Base-by-base conservation (phyloP, 345 rosid genomes). In the Citrus unshiu region DNA sequence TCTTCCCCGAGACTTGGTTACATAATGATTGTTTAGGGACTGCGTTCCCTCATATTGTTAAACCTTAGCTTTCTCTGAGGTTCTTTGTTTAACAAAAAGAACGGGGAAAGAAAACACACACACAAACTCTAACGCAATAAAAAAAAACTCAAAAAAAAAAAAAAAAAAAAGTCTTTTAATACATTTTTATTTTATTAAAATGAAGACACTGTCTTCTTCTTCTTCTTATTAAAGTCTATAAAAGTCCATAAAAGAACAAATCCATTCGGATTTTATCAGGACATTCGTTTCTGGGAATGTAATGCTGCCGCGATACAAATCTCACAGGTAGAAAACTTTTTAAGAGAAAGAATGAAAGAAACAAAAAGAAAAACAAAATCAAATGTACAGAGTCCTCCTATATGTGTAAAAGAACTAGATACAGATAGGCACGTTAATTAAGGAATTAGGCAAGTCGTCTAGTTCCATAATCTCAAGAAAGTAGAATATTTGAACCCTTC, bases 21-120 rank as follows among this genome's bases (percentile, higher is more conserved):
- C 34, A 32, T 32, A 32, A 32, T 32, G 34, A 32, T 32, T 32
- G 5, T 32, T 32, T 32, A 32, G 34, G 34, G 34, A 32, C 0
- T 35, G 7, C 0, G 37, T 5, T 35, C 3, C 7, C 6, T 35
- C 7, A 0, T 35, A 35, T 35, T 35, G 7, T 0, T 5, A 35
- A 35, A 1, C 5, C 5, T 32, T 32, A 32, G 0, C 0, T 32
- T 32, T 32, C 34, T 0, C 5, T 32, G 0, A 32, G 5, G 5
- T 32, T 32, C 34, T 32, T 32, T 32, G 34, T 32, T 32, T 32
- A 35, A 35, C 0, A 7, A 39, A 39, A 39, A 7, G 40, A 39
- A 39, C 7, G 7, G 9, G 0, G 0, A 9, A 40, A 9, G 0
- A 40, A 0, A 40, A 39, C 9, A 39, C 12, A 43, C 12, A 2